Base-by-base conservation (phyloP, 75 land plant species). In the Picea sitchensis region DNA sequence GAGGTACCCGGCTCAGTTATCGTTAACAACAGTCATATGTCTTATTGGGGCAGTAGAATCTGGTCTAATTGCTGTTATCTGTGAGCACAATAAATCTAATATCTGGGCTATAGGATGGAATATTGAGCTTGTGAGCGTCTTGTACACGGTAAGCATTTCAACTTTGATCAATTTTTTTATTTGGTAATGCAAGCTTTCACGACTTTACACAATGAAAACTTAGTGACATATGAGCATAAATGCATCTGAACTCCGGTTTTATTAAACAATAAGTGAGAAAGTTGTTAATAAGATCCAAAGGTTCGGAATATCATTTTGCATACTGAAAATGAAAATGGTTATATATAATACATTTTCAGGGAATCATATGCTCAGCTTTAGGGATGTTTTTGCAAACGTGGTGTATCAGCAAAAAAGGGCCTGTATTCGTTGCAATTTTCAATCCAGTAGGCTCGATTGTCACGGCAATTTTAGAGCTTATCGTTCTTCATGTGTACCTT, bases 11-110 rank as follows among this genome's bases (percentile, higher is more conserved):
- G 91, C 89, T 75, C 89, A 83, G 26, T 77, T 91, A 38, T 85
- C 91, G 32, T 84, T 87, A 3, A 84, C 93, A 30, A 77, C 88
- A 76, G 86, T 85, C 83, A 84, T 87, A 81, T 79, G 80, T 69
- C 59, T 87, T 47, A 18, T 91, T 76, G 89, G 91, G 9, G 86
- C 72, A 75, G 82, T 83, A 62, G 85, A 87, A 75, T 87, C 89
- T 59, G 91, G 87, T 34, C 59, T 85, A 14, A 83, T 73, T 63
- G 81, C 89, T 65, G 81, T 72, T 7, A 32, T 79, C 11, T 57
- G 78, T 17, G 77, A 79, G 59, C 89, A 81, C 7, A 62, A 62
- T 12, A 85, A 81, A 75, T 38, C 56, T 20, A 59, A 59, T 6
- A 83, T 81, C 57, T 89, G 91, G 91, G 77, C 26, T 7, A 76